phyloP scores from a whole-genome alignment of 805 yeast species.

The Dipodascopsis uninucleata region DNA sequence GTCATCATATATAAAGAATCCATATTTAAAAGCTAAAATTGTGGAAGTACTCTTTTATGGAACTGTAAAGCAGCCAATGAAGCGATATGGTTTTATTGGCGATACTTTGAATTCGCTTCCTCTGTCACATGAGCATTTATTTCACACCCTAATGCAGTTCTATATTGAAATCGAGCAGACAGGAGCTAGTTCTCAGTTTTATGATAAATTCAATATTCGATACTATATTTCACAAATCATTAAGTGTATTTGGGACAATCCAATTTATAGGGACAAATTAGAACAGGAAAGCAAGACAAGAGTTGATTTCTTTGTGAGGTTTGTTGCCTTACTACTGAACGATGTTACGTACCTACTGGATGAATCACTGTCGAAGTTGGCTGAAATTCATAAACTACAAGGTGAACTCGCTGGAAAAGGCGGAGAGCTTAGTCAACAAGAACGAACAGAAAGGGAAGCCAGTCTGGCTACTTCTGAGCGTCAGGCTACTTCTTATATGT shows the following conservation, averaged over 20 bases:
- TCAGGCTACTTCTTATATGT: constrained; percentile 77
- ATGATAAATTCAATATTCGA: constrained; percentile 90
- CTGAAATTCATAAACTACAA: constrained; percentile 72
- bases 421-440: constrained; percentile 27
- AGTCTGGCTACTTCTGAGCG: constrained; percentile 62
- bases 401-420: constrained; percentile 47
- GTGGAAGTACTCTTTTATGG: constrained; percentile 81
- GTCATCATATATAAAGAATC: constrained; percentile 65
- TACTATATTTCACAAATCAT: constrained; percentile 79
- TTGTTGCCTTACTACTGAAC: constrained; percentile 90
- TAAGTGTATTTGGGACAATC: constrained; percentile 77
- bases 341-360: constrained; percentile 90
- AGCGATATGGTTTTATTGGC: constrained; percentile 61
- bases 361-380: constrained; percentile 78
- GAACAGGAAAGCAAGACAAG: constrained; percentile 61
- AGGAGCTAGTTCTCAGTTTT: constrained; percentile 90
- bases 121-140: constrained; percentile 58
- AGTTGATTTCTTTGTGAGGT: constrained; percentile 82
- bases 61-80: constrained; percentile 46
- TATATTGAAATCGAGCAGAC: constrained; percentile 95
- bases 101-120: constrained; percentile 60
- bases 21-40: constrained; percentile 82
- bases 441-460: constrained; percentile 45
- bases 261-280: constrained; percentile 64
- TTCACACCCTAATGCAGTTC: constrained; percentile 81